These are phyloP conservation scores for Phtheirospermum japonicum DNA, from an alignment of 257 asterid species.

Conservation along the genomic window DNA sequence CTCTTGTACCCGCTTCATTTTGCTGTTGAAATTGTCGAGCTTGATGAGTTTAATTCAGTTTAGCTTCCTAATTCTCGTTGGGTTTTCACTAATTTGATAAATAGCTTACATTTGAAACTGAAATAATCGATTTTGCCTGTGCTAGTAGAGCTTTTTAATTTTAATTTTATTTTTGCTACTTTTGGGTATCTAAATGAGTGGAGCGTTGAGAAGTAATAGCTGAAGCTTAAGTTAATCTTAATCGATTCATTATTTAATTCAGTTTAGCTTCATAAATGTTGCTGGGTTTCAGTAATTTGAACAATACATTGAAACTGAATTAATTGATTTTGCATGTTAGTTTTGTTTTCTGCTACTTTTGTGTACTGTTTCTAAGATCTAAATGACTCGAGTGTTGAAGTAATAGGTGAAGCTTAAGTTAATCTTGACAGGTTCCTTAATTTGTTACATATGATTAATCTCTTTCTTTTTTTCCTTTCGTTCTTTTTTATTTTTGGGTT, in stretches of 20 bases:
- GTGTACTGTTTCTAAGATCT: neutral
- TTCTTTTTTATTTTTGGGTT: neutral
- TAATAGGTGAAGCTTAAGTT: neutral
- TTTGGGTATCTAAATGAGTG: too few relatives aligned
- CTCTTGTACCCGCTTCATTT: neutral
- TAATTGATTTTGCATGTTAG: neutral
- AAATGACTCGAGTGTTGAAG: neutral
- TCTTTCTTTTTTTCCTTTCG: neutral
- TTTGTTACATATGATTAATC: neutral
- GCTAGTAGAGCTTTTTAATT: too few relatives aligned
- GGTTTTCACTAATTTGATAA: conserved; percentile 13
- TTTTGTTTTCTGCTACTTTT: neutral
- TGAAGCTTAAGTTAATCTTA: too few relatives aligned
- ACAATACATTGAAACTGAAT: neutral
- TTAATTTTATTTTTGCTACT: too few relatives aligned
- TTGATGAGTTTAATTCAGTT: conserved; percentile 21
- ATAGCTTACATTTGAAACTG: neutral
- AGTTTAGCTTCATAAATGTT: too few relatives aligned
- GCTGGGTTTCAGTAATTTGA: neutral
- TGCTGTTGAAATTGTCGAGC: conserved; percentile 9
- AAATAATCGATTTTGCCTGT: too few relatives aligned
- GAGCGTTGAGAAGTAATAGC: too few relatives aligned
- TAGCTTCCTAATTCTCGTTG: conserved; percentile 14
- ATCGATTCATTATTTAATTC: too few relatives aligned
- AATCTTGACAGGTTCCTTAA: neutral